phyloP scores from a whole-genome alignment of 768 basidiomycete species.

The Candolleomyces efflorescens region DNA sequence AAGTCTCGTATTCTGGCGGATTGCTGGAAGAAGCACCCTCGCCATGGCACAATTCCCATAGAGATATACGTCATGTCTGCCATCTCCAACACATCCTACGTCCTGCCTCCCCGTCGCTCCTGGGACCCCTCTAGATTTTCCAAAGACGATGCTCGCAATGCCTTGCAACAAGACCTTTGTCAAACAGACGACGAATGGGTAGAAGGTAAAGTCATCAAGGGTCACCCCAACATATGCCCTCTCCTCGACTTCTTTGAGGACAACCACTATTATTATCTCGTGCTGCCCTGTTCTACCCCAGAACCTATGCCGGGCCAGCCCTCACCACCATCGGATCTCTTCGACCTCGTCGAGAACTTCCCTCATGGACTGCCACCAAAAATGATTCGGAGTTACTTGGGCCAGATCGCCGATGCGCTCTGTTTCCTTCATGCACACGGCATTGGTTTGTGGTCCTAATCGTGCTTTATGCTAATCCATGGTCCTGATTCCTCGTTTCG shows the following conservation, averaged over 20 bases:
- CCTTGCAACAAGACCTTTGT: constrained; percentile 7
- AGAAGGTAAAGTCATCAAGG: constrained; percentile 69
- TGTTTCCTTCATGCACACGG: constrained; percentile 86
- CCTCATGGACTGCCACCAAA: constrained; percentile 79
- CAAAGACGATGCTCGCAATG: constrained; percentile 14
- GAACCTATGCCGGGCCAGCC: constrained; percentile 49
- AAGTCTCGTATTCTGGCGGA: constrained; percentile 98
- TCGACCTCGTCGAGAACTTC: constrained; percentile 89
- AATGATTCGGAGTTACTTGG: constrained; percentile 78
- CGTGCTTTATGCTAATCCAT: background rate
- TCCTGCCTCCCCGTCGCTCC: constrained; percentile 72
- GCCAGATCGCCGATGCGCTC: constrained; percentile 91
- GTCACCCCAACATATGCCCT: constrained; percentile 94
- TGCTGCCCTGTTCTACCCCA: constrained; percentile 74
- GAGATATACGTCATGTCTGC: constrained; percentile 95
- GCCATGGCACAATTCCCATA: constrained; percentile 94
- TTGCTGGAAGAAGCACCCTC: constrained; percentile 98
- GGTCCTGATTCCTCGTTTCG: background rate
- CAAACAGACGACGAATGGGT: constrained; percentile 48
- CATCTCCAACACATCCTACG: constrained; percentile 76
- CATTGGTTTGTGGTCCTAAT: constrained; percentile 59
- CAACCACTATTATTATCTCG: constrained; percentile 91
- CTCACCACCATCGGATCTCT: constrained; percentile 74
- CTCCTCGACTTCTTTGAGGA: constrained; percentile 97
- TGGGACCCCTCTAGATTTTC: constrained; percentile 72